A percentile compares a stretch with the other conserved stretches of the same genome.
phyloP scores from a whole-genome alignment of 257 asterid species.

The Eustoma russellianum region DNA sequence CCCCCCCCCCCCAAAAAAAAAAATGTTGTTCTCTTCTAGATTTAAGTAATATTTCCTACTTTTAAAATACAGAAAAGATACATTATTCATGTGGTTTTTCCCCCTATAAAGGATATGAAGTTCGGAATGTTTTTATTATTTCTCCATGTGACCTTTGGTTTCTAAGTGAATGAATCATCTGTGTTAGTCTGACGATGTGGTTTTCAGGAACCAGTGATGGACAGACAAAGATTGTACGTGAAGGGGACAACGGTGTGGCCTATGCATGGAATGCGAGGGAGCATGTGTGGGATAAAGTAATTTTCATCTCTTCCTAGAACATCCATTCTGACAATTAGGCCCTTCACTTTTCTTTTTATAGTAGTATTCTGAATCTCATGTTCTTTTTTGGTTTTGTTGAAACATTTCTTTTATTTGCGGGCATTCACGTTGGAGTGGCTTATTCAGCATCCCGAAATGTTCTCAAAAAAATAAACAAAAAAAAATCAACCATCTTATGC shows the following conservation, averaged over 20 bases:
- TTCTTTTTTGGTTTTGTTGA: no score
- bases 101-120: neutral
- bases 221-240: slow-evolving; percentile 87
- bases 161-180: no score
- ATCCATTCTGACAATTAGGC: neutral
- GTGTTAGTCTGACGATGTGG: slow-evolving; percentile 6
- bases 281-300: slow-evolving; percentile 90
- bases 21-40: no score
- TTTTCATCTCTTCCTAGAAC: slow-evolving; percentile 1
- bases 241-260: slow-evolving; percentile 98
- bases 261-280: slow-evolving; percentile 88
- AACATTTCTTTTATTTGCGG: no score
- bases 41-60: neutral
- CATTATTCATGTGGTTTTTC: neutral
- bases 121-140: neutral
- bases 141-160: neutral
- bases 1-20: no score
- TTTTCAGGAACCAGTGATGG: slow-evolving; percentile 86
- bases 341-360: neutral
- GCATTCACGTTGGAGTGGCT: no score
- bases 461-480: no score
- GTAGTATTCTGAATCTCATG: no score
- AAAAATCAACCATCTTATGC: no score
- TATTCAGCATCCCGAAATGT: no score
- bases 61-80: neutral